Conservation (phyloP, 2,329 filamentous ascomycete species). For the Xylaria sp. region DNA sequence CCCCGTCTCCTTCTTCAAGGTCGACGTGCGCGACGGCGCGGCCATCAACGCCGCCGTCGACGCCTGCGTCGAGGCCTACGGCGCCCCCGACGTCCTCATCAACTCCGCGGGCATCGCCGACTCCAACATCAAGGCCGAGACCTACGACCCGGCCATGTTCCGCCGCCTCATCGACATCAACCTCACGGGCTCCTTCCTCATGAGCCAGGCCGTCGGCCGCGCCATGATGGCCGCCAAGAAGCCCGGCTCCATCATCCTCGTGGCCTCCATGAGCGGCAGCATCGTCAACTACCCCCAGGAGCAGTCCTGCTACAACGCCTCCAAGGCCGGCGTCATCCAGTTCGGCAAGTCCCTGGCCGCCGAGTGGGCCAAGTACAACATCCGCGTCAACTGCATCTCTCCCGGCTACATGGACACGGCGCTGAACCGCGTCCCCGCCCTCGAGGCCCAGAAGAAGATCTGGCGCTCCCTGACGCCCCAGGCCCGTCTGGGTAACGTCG, state of each 20-base stretch:
- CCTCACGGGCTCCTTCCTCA: slow-evolving; percentile 81
- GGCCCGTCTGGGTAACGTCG: slow-evolving; percentile 75
- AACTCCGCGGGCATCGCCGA: slow-evolving; percentile 85
- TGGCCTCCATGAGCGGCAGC: slow-evolving; percentile 84
- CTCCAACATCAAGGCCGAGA: slow-evolving; percentile 85
- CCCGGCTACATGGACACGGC: slow-evolving; percentile 90
- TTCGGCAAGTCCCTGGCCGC: slow-evolving; percentile 83
- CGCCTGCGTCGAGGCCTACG: slow-evolving; percentile 73
- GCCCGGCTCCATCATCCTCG: slow-evolving; percentile 78
- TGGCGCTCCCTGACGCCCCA: slow-evolving; percentile 81
- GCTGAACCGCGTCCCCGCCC: slow-evolving; percentile 79
- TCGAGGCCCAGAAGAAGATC: slow-evolving; percentile 84
- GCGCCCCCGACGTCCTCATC: slow-evolving; percentile 78
- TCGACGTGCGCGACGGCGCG: slow-evolving; percentile 78
- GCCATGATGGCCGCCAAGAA: slow-evolving; percentile 78
- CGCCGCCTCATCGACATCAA: slow-evolving; percentile 84
- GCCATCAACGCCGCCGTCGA: slow-evolving; percentile 77
- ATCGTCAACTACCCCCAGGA: slow-evolving; percentile 90
- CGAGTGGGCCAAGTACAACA: slow-evolving; percentile 84
- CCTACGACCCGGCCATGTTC: slow-evolving; percentile 80
- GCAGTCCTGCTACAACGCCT: slow-evolving; percentile 85
- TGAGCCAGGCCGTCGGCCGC: slow-evolving; percentile 77
- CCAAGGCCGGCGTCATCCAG: slow-evolving; percentile 83
- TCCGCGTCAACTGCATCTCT: slow-evolving; percentile 86
- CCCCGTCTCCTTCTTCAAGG: slow-evolving; percentile 80